Conservation (phyloP, 108 stramenopile species). For the Cyclotella baltica region DNA sequence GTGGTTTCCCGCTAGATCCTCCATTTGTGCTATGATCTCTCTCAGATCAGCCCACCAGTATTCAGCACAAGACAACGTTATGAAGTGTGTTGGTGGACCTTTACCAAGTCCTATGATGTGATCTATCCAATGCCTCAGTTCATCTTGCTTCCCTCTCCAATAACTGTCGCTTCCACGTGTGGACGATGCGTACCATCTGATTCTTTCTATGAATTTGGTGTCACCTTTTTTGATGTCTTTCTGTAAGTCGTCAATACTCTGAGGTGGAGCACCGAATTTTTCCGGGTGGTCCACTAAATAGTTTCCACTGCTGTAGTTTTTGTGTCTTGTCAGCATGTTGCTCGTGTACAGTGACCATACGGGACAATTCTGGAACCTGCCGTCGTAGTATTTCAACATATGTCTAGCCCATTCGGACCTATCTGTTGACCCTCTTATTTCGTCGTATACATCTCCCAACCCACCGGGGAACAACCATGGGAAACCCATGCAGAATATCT, state of each 20-base stretch:
- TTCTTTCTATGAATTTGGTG: background rate
- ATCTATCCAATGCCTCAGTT: conserved; percentile 42
- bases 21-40: conserved; percentile 13
- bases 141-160: conserved; percentile 23
- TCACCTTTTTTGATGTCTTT: conserved; percentile 13
- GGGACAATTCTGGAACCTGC: conserved; percentile 20
- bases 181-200: conserved; percentile 4
- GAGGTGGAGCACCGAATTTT: conserved; percentile 7
- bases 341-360: conserved; percentile 8
- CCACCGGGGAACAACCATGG: conserved; percentile 39
- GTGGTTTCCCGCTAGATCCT: conserved; percentile 2
- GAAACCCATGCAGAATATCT: conserved; percentile 17
- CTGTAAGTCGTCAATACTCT: conserved; percentile 31
- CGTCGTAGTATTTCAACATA: conserved; percentile 29
- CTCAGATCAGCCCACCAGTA: conserved; percentile 44
- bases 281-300: conserved; percentile 15
- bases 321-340: background rate
- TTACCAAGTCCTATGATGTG: conserved; percentile 30
- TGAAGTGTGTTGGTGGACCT: conserved; percentile 43
- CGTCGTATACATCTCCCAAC: conserved; percentile 28
- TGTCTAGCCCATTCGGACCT: conserved; percentile 25
- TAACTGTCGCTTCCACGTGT: conserved; percentile 29
- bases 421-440: conserved; percentile 1
- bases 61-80: conserved; percentile 45
- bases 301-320: conserved; percentile 12